Base-by-base conservation (phyloP, 306 rosid species). In the Acacia acuminata region DNA sequence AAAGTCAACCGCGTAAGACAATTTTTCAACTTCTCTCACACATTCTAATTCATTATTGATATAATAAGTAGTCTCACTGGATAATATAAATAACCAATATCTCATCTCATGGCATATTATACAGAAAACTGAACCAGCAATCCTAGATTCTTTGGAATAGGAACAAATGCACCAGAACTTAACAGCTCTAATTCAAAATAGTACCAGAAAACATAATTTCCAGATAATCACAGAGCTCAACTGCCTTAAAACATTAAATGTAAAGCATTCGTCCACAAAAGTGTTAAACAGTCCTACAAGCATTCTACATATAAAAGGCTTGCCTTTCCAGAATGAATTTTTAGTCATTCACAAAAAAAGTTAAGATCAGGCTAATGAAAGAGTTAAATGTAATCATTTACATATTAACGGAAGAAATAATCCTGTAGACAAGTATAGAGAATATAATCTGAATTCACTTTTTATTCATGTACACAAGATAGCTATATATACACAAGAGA, bases 1-100 rank as follows among this genome's bases (percentile, higher is more conserved):
- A 86, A 50, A 68, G 65, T 44, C 65, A 77, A 83, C 24, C 63
- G 75, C 81, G 70, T 72, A 80, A 75, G 56, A 68, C 17, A 75
- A 34, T 64, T 83, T 80, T 75, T 43, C 82, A 56, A 56, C 80
- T 4, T 38, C 48, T 77, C 67, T 20, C 67, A 16, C 67, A 63
- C 76, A 67, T n/a, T n/a, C n/a, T n/a, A n/a, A n/a, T n/a, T n/a
- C n/a, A n/a, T n/a, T n/a, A n/a, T n/a, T n/a, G n/a, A n/a, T n/a
- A n/a, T n/a, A n/a, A 13, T 14, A 11, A 27, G 77, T 8, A n/a
- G 66, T 53, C 73, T 69, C 68, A 38, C 47, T 22, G 7, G 20
- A 71, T 12, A 10, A 5, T 1, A 71, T 71, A 40, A 40, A 42
- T 38, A 69, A 10, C 50, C 50, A 20, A 20, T 40, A 43, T 69